These are phyloP conservation scores for Salisapilia sapeloensis DNA, from an alignment of 352 stramenopile species.

Conservation along the genomic window DNA sequence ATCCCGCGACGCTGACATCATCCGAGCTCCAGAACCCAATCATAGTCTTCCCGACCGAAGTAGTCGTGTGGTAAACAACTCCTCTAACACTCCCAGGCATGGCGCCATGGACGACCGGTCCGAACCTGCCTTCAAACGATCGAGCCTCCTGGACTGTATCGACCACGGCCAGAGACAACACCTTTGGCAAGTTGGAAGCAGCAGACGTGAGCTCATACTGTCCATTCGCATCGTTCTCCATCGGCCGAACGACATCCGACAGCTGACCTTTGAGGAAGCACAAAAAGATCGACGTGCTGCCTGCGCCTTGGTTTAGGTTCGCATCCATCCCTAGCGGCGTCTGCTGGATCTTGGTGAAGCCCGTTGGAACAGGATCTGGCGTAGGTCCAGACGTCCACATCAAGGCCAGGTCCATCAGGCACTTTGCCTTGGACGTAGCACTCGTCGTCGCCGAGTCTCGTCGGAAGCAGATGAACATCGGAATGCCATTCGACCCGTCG, in stretches of 20 bases:
- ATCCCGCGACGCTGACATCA: slow-evolving; percentile 29
- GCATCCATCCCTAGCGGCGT: slow-evolving; percentile 77
- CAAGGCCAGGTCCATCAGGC: slow-evolving; percentile 51
- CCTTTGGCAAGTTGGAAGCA: slow-evolving; percentile 6
- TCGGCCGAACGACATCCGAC: slow-evolving; percentile 23
- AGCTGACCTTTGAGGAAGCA: slow-evolving; percentile 46
- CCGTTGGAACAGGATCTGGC: slow-evolving; percentile 31
- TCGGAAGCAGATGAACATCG: slow-evolving; percentile 76
- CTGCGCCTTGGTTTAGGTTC: slow-evolving; percentile 70
- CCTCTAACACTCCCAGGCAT: slow-evolving; percentile 38
- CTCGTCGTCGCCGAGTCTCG: slow-evolving; percentile 6
- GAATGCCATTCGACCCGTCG: slow-evolving; percentile 46
- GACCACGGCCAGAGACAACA: slow-evolving; percentile 41
- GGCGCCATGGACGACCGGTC: slow-evolving; percentile 45
- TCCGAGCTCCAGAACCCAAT: slow-evolving; percentile 50
- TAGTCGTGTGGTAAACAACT: slow-evolving; percentile 17
- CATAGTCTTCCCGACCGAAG: slow-evolving; percentile 14
- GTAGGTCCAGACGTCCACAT: slow-evolving; percentile 61
- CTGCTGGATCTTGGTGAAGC: slow-evolving; percentile 75
- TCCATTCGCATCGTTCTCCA: slow-evolving; percentile 55
- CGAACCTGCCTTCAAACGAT: slow-evolving; percentile 52
- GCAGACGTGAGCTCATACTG: slow-evolving; percentile 53
- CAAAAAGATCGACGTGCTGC: slow-evolving; percentile 54
- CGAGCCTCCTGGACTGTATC: slow-evolving; percentile 24
- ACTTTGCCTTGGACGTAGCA: slow-evolving; percentile 23